Conservation (phyloP, 257 asterid species). For the Salvia hispanica region DNA sequence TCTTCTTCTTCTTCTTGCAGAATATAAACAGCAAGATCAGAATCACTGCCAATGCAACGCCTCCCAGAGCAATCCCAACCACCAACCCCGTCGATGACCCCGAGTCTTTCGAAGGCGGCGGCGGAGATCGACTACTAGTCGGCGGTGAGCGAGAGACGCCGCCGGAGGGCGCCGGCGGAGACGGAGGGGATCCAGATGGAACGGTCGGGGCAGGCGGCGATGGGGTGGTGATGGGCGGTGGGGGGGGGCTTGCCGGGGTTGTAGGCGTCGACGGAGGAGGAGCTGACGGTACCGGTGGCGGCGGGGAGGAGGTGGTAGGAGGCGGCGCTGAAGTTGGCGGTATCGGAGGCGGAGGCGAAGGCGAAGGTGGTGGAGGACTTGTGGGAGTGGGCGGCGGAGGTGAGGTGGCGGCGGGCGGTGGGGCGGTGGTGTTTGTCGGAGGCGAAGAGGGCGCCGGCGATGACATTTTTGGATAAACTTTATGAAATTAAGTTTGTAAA, state of each 20-base stretch:
- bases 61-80: constrained; percentile 71
- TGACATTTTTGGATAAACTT: constrained; percentile 33
- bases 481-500: background rate
- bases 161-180: constrained; percentile 38
- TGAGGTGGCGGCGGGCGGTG: constrained; percentile 42
- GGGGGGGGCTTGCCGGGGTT: constrained; percentile 20
- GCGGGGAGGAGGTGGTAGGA: background rate
- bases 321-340: too few species aligned
- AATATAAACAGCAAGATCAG: constrained; percentile 50
- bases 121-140: constrained; percentile 28
- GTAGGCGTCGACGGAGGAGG: constrained; percentile 44
- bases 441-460: constrained; percentile 47
- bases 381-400: constrained; percentile 34
- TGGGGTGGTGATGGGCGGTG: constrained; percentile 36
- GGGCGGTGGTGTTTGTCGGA: constrained; percentile 42
- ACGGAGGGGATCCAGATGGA: constrained; percentile 33
- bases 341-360: constrained; percentile 40
- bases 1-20: constrained; percentile 70
- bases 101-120: constrained; percentile 36
- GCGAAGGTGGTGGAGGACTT: constrained; percentile 26
- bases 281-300: constrained; percentile 29
- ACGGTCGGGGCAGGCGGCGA: constrained; percentile 37
- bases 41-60: constrained; percentile 51
- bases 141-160: constrained; percentile 37
- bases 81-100: constrained; percentile 51